phyloP scores from a whole-genome alignment of 2,329 filamentous ascomycete genomes.

The Diaporthe ilicicola region DNA sequence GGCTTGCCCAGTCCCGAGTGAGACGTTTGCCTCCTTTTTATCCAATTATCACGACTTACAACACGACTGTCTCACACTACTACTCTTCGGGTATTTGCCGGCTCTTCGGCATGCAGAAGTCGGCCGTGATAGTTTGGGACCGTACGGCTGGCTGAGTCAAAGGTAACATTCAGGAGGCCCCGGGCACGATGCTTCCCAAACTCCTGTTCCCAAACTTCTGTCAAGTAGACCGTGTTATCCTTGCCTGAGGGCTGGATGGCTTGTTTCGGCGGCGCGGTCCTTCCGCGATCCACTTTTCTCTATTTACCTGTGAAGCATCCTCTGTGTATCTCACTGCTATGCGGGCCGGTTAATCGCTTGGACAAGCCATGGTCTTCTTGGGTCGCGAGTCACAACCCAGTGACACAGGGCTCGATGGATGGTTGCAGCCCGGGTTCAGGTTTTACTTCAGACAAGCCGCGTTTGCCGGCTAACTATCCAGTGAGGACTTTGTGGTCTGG shows the following conservation, averaged over 20 bases:
- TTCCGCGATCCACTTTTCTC: not conserved
- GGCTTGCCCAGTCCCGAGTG: not conserved
- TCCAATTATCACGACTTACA: not conserved
- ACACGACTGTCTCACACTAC: not conserved
- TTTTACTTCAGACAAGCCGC: not conserved
- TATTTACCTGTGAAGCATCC: not conserved
- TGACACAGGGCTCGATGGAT: not conserved
- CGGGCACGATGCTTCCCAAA: conserved; percentile 8
- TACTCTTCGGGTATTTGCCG: not conserved
- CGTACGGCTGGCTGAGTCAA: not conserved
- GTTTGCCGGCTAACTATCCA: not conserved
- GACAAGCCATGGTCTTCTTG: not conserved
- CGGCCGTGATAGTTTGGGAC: not conserved
- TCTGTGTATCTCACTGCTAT: not conserved
- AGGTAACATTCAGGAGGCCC: not conserved
- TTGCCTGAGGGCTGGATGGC: not conserved
- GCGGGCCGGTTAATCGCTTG: not conserved
- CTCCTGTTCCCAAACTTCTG: not conserved
- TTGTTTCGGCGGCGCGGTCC: not conserved
- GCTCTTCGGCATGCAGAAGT: not conserved
- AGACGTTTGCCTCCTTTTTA: not conserved
- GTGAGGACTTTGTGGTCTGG: not conserved
- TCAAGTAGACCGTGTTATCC: not conserved
- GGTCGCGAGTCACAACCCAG: not conserved
- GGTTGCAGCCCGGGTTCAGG: not conserved